These are phyloP conservation scores for Apophysomyces trapeziformis DNA, from an alignment of 371 early-diverging fungal species.

Conservation along the genomic window DNA sequence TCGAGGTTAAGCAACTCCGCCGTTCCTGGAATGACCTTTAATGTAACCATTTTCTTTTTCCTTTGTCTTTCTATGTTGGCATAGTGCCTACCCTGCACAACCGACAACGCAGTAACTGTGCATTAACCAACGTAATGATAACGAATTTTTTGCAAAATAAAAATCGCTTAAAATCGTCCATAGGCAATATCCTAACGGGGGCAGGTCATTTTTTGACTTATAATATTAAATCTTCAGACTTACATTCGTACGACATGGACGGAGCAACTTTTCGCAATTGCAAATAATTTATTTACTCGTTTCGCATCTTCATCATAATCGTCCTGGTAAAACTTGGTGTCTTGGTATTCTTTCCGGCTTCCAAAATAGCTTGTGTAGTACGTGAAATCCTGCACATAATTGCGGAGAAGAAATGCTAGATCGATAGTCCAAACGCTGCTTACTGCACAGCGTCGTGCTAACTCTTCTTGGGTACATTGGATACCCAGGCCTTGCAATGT, in stretches of 20 bases:
- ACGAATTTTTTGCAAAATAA: slow-evolving; percentile 73
- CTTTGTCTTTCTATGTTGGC: too few species aligned
- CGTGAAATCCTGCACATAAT: slow-evolving; percentile 78
- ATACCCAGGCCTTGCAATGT: slow-evolving; percentile 64
- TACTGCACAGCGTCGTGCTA: slow-evolving; percentile 51
- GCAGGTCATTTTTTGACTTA: neutral
- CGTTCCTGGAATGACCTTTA: slow-evolving; percentile 33
- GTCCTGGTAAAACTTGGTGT: slow-evolving; percentile 72
- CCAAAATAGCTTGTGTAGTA: slow-evolving; percentile 87
- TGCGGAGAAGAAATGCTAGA: slow-evolving; percentile 74
- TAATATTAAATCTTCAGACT: slow-evolving; percentile 14
- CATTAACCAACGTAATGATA: slow-evolving; percentile 77
- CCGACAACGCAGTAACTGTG: slow-evolving; percentile 62
- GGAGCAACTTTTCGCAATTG: slow-evolving; percentile 69
- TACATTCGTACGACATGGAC: slow-evolving; percentile 78
- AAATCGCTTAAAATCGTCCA: slow-evolving; percentile 83
- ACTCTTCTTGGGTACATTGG: slow-evolving; percentile 44
- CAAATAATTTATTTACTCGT: slow-evolving; percentile 79
- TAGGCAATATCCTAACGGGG: slow-evolving; percentile 58
- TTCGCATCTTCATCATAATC: slow-evolving; percentile 73
- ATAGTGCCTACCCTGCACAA: slow-evolving; percentile 50
- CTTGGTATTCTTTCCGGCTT: slow-evolving; percentile 72
- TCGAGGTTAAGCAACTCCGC: slow-evolving; percentile 40
- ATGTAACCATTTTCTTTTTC: neutral
- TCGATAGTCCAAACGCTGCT: slow-evolving; percentile 91